These are phyloP conservation scores for Vaucheria bursata DNA, from an alignment of 352 stramenopile species.

Conservation along the genomic window DNA sequence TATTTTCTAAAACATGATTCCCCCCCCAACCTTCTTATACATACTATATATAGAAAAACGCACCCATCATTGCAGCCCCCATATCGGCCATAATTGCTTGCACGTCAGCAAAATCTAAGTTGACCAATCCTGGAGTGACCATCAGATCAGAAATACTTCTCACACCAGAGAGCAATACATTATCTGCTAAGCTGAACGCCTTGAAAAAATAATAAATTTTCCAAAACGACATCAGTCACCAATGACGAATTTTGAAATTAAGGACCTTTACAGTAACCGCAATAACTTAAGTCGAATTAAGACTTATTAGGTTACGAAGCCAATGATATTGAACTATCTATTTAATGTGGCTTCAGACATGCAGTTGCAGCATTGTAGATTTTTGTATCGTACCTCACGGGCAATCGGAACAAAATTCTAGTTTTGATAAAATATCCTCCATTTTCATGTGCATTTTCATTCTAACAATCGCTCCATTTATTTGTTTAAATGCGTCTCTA, in stretches of 20 bases:
- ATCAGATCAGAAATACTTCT: conserved; percentile 92
- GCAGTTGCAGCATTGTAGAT: no score
- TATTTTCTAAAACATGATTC: conserved; percentile 64
- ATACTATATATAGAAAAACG: conserved; percentile 60
- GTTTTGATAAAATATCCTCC: no score
- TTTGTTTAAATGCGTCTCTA: no score
- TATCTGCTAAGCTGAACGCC: conserved; percentile 81
- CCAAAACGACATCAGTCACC: conserved; percentile 82
- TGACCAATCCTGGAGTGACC: conserved; percentile 88
- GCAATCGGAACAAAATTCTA: no score
- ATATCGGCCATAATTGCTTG: conserved; percentile 54
- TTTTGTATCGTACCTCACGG: no score
- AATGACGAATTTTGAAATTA: conserved; percentile 74
- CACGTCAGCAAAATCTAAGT: conserved; percentile 95
- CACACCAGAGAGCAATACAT: conserved; percentile 83
- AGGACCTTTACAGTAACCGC: no score
- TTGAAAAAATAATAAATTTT: conserved; percentile 63
- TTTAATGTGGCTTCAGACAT: no score
- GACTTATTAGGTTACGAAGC: no score
- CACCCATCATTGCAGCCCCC: conserved; percentile 43
- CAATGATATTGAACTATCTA: not conserved
- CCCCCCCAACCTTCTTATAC: conserved; percentile 73
- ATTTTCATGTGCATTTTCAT: no score
- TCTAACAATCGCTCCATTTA: no score
- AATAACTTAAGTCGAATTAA: no score